Evolutionary conservation across 768 basidiomycete genomes (phyloP).

Genomic region (Dentipellis fragilis): DNA sequence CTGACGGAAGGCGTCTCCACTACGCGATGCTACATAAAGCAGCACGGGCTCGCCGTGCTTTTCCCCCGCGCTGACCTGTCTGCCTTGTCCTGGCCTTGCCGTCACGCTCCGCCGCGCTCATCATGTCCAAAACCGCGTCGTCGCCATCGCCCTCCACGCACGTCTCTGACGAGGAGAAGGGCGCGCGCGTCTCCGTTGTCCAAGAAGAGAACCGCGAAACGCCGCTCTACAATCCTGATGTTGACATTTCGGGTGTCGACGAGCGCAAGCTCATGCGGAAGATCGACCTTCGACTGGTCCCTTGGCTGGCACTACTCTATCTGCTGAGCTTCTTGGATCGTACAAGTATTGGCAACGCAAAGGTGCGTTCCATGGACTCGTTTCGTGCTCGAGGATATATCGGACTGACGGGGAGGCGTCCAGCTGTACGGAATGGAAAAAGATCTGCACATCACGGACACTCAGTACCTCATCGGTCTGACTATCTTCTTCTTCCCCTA

Average conservation of each 20-base stretch:
- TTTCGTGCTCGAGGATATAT: neutral
- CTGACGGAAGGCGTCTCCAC: neutral
- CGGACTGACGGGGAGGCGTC: neutral
- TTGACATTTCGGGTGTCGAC: conserved; percentile 53
- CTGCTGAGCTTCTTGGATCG: conserved; percentile 62
- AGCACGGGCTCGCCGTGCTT: neutral
- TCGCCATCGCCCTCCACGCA: conserved; percentile 13
- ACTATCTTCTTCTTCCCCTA: conserved; percentile 52
- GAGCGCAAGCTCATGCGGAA: conserved; percentile 64
- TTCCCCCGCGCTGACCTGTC: neutral
- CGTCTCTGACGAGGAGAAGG: conserved; percentile 17
- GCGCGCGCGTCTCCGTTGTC: conserved; percentile 6
- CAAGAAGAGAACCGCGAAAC: conserved; percentile 7
- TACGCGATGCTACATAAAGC: neutral
- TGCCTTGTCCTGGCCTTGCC: neutral
- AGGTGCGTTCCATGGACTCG: conserved; percentile 13
- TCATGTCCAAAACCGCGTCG: conserved; percentile 3
- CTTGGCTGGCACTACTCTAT: conserved; percentile 70
- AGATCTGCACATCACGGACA: conserved; percentile 51
- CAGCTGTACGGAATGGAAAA: conserved; percentile 56
- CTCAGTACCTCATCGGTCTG: conserved; percentile 54
- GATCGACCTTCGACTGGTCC: conserved; percentile 54
- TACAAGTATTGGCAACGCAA: conserved; percentile 45
- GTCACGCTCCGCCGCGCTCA: neutral
- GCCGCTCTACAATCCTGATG: conserved; percentile 28